Evolutionary conservation across 345 rosid species (phyloP), one percentile per base, ranked within the genome.

Genomic region (Melaleuca alternifolia): DNA sequence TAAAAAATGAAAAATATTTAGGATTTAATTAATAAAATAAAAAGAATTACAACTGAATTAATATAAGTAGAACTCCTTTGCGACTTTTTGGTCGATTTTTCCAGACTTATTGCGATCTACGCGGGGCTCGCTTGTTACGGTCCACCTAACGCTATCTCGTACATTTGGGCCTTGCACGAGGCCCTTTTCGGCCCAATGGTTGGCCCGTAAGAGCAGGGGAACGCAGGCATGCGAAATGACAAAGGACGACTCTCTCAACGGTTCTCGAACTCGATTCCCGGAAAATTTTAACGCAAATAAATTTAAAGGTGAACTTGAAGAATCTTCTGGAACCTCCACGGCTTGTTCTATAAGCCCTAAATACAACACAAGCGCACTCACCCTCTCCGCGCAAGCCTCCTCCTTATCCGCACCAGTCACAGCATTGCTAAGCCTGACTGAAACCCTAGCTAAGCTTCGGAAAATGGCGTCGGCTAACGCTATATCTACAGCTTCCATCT

Each of bases 401-500:
- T 44, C 1, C 82, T 87, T 75, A 52, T 75, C 84, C 79, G 11
- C 2, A 18, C 26, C 37, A 10, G n/a, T 23, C 14, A 1, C n/a
- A 2, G 13, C 48, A 14, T 50, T 20, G 54, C n/a, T 51, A 83
- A 33, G 82, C 54, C 50, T 41, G 50, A 23, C 51, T 28, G 20
- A 18, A 71, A 71, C 81, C 81, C 81, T 71, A 54, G 84, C 26
- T 44, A 3, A 23, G 50, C 82, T 87, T 30, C 61, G 56, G 50
- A 30, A 30, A 52, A 96, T 96, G 99, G 97, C 98, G 21, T 93
- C 97, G 4, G 94, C 98, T 30, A 94, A 94, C 87, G 96, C 97
- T 83, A 91, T 96, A 48, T 93, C 94, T 23, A 90, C 96, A 0
- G 94, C 96, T 33, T 95, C 95, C 75, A 88, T 94, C 37, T 89